Conservation (phyloP, 768 basidiomycete genomes). For the Hygrocybe punicea region DNA sequence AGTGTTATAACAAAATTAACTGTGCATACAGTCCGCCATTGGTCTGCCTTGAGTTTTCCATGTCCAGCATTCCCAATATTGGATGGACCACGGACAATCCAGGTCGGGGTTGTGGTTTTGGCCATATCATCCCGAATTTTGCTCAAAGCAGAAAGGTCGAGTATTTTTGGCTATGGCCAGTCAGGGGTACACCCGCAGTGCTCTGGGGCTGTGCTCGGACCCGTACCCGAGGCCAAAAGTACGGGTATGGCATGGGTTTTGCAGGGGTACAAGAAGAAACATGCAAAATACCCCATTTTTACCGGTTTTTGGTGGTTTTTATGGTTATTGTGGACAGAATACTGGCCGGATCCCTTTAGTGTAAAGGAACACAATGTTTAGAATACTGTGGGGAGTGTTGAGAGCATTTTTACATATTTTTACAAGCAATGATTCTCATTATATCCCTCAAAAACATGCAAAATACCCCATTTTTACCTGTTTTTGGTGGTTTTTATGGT, state of each 20-base stretch:
- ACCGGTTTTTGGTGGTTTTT: not conserved
- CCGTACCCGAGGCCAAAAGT: no score
- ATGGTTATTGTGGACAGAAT: not conserved
- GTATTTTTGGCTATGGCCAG: not conserved
- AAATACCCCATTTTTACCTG: no score
- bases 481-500: no score
- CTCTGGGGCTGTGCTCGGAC: no score
- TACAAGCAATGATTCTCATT: no score
- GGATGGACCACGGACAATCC: constrained; percentile 15
- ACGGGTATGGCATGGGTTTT: no score
- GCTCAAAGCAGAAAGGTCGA: not conserved
- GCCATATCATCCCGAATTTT: constrained; percentile 17
- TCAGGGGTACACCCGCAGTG: no score
- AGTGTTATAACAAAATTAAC: constrained; percentile 29
- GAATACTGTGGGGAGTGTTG: no score
- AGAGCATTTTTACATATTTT: no score
- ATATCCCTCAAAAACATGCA: no score
- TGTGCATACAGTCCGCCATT: constrained; percentile 28
- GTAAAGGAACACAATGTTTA: not conserved
- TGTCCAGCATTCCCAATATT: constrained; percentile 10
- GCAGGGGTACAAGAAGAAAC: not conserved
- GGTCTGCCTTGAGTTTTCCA: constrained; percentile 34
- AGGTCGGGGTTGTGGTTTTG: constrained; percentile 16
- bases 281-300: not conserved
- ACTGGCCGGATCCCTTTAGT: not conserved